Conservation (phyloP, 2,329 filamentous ascomycete species). For the Pyricularia grisea region DNA sequence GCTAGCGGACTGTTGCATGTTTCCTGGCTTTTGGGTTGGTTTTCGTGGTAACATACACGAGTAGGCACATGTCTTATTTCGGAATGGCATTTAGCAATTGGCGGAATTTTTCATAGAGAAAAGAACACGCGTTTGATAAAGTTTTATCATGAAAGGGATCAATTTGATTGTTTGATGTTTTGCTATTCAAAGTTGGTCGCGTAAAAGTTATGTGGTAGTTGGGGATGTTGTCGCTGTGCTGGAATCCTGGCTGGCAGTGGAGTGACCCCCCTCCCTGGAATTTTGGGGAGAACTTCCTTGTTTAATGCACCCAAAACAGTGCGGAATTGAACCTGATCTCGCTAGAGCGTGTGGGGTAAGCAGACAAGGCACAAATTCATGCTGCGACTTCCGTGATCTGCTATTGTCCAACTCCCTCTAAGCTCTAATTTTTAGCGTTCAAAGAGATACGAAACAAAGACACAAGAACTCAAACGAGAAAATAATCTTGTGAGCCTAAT, state of each 20-base stretch:
- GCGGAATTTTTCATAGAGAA: neutral
- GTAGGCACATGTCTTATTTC: neutral
- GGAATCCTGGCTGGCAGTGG: too few relatives aligned
- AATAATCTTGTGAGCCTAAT: neutral
- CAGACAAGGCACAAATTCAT: neutral
- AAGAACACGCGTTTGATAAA: neutral
- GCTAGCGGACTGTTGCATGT: neutral
- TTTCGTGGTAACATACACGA: neutral
- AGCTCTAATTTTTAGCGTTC: too few relatives aligned
- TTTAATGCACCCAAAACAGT: neutral
- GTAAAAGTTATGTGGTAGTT: too few relatives aligned
- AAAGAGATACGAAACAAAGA: neutral
- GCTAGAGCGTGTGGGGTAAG: neutral
- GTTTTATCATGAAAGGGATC: neutral
- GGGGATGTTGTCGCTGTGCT: too few relatives aligned
- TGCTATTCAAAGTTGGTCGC: too few relatives aligned
- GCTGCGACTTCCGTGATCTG: neutral
- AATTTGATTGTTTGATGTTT: neutral
- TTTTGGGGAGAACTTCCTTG: neutral
- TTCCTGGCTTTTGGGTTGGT: neutral
- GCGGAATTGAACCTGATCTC: neutral
- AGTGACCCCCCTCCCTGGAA: neutral
- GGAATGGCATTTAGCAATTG: neutral
- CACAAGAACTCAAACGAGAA: neutral
- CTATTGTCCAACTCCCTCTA: neutral